phyloP scores from a whole-genome alignment of 1,139 yeast species.

The Magnusiomyces paraingens region DNA sequence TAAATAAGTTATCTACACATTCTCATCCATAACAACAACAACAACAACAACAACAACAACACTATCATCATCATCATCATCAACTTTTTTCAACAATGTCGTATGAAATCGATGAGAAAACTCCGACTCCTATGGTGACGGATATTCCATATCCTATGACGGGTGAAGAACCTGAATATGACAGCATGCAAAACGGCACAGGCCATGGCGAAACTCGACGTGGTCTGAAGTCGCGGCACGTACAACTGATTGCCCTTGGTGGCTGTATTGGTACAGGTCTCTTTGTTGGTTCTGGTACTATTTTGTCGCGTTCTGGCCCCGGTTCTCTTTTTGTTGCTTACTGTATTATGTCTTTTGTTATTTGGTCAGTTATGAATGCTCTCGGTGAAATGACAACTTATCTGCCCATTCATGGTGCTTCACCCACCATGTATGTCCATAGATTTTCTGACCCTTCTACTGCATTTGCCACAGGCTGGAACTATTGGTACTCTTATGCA shows the following conservation, averaged over 20 bases:
- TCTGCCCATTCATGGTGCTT: constrained; percentile 39
- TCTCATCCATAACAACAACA: too few relatives aligned
- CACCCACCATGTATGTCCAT: constrained; percentile 26
- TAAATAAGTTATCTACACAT: too few relatives aligned
- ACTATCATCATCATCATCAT: too few relatives aligned
- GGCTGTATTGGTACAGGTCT: constrained; percentile 80
- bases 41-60: too few relatives aligned
- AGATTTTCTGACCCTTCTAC: constrained; percentile 46
- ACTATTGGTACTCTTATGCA: constrained; percentile 87
- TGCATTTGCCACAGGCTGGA: constrained; percentile 78
- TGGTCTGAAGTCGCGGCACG: constrained; percentile 51
- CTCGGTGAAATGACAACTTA: constrained; percentile 59
- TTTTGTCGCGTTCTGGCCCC: constrained; percentile 56
- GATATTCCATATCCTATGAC: background rate
- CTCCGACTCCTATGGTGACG: background rate
- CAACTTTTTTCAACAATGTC: background rate
- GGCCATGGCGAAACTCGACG: constrained; percentile 22
- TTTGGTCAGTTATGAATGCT: constrained; percentile 51
- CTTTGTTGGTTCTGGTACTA: constrained; percentile 61
- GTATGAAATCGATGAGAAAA: background rate
- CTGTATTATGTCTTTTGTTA: constrained; percentile 44
- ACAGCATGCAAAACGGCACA: background rate
- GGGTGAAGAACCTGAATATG: background rate
- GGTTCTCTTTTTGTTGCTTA: constrained; percentile 57
- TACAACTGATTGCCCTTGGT: constrained; percentile 83